These are phyloP conservation scores for Pholiota molesta DNA, from an alignment of 768 basidiomycete genomes.

Conservation along the genomic window DNA sequence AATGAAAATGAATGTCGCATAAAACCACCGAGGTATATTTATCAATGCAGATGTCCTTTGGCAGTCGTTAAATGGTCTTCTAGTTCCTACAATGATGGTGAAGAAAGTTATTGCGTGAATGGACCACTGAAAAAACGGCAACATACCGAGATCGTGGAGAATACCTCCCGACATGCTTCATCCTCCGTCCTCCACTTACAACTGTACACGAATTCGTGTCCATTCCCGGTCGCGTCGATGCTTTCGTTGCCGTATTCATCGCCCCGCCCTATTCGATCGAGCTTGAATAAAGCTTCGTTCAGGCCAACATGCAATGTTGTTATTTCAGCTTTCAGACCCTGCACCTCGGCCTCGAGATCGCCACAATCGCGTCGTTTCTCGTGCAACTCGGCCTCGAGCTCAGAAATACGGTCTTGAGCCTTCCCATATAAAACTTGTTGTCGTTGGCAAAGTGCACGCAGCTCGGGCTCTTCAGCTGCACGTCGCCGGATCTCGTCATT, in stretches of 20 bases:
- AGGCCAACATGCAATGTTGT: constrained; percentile 27
- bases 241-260: constrained; percentile 15
- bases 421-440: constrained; percentile 31
- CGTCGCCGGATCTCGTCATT: constrained; percentile 55
- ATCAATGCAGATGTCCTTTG: constrained; percentile 22
- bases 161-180: constrained; percentile 35
- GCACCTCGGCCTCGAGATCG: constrained; percentile 19
- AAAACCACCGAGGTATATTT: background rate
- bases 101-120: background rate
- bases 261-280: constrained; percentile 23
- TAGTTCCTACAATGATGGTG: constrained; percentile 27
- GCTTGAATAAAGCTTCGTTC: constrained; percentile 27
- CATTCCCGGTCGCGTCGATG: constrained; percentile 23
- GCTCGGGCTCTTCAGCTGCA: constrained; percentile 61
- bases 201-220: constrained; percentile 38
- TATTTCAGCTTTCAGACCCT: constrained; percentile 25
- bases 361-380: constrained; percentile 16
- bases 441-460: constrained; percentile 38
- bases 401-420: constrained; percentile 23
- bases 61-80: constrained; percentile 24
- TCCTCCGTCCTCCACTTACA: constrained; percentile 44
- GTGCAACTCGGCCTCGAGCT: constrained; percentile 24
- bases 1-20: background rate
- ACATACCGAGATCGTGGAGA: constrained; percentile 35
- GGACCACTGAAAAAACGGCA: background rate